Base-by-base conservation (phyloP, 2,329 filamentous ascomycete genomes). In the Magnaporthales sp. region DNA sequence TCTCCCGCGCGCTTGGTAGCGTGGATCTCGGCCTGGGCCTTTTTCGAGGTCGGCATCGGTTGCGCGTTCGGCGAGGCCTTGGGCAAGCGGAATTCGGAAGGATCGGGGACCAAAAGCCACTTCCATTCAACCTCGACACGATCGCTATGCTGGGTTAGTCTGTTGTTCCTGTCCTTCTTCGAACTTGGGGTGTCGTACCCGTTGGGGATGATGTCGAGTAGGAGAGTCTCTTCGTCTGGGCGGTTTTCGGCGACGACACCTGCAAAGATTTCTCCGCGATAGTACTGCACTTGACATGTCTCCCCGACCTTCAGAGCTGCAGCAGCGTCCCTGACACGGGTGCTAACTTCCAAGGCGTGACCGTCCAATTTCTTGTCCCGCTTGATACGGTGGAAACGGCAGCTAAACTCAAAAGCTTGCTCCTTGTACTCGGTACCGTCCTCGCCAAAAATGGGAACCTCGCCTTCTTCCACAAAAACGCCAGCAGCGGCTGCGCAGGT, bases 391-490 rank as follows among this genome's bases (percentile, higher is more conserved):
- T 99, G 95, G 78, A 96, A 97, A 68, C 93, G 91, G 79, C 95
- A 99, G 72, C 91, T 92, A 75, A 98, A 93, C 74, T 97, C 92
- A 72, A 96, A 94, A 0, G 91, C 93, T 73, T 93, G 91, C 72
- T 96, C 90, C 71, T 91, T 94, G 77, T 97, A 97, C 75, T 97
- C 93, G 1, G 89, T 92, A 7, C 93, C 93, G 74, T 97, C 93
- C 72, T 96, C 92, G 65, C 90, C 91, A 75, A 93, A 94, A 81
- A 96, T 91, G 0, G 92, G 91, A 31, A 96, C 89, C 46, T 92
- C 87, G 31, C 91, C 91, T 72, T 92, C 87, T 75, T 99, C 94
- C 63, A 97, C 89, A 74, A 96, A 91, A 1, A 97, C 93, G 67
- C 95, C 95, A 46, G 93, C 94, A 26, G 94, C 89, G 8, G 93